Conservation (phyloP, 306 rosid species). For the Oemleria cerasiformis region DNA sequence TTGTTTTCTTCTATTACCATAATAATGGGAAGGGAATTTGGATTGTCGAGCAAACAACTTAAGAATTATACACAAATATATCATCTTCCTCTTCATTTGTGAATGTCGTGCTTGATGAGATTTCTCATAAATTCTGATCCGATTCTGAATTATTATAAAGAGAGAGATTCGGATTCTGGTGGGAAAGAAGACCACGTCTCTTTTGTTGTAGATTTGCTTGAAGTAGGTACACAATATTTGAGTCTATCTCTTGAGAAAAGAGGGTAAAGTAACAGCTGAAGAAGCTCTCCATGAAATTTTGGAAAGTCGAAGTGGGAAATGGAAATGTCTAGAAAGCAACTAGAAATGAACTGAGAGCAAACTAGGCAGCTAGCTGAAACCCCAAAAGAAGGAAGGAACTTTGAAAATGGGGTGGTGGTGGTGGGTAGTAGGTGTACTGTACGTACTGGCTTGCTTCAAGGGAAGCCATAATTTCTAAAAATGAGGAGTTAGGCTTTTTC, state of each 20-base stretch:
- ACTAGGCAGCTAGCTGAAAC: neutral
- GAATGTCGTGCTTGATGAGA: no score
- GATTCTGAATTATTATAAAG: no score
- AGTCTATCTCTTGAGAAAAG: neutral
- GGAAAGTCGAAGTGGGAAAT: neutral
- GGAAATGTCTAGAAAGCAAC: slow-evolving; percentile 13
- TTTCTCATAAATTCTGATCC: no score
- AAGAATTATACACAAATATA: no score
- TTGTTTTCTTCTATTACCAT: no score
- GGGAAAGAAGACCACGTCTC: neutral
- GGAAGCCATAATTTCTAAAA: slow-evolving; percentile 41
- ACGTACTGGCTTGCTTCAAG: slow-evolving; percentile 58
- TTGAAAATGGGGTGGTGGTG: neutral
- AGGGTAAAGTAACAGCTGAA: neutral
- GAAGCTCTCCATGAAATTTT: slow-evolving; percentile 1
- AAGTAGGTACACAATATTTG: neutral
- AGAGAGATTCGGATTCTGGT: no score
- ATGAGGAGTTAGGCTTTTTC: slow-evolving; percentile 37
- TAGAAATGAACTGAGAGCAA: neutral
- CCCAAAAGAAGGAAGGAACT: neutral
- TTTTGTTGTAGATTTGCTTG: no score
- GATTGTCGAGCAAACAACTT: no score
- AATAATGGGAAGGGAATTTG: no score
- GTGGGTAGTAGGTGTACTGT: neutral
- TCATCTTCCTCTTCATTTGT: no score